These are phyloP conservation scores for Plenodomus lindquistii DNA, from an alignment of 2,329 filamentous ascomycete genomes.

Conservation along the genomic window DNA sequence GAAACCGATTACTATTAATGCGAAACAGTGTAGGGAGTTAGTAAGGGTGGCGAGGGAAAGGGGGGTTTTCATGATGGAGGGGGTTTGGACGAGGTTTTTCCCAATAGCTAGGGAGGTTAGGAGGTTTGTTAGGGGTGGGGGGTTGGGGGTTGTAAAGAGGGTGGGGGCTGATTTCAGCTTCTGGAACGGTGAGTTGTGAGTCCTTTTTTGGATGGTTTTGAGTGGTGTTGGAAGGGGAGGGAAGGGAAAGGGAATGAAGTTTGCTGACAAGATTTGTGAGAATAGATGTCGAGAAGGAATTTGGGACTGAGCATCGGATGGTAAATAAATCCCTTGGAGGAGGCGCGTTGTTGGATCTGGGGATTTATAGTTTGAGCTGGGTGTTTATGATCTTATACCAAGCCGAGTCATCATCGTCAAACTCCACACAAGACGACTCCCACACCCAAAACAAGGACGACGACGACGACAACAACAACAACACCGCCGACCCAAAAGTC, in stretches of 20 bases:
- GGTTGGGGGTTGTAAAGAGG: slow-evolving; percentile 58
- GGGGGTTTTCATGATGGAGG: slow-evolving; percentile 54
- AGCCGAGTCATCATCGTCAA: slow-evolving; percentile 25
- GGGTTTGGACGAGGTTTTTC: slow-evolving; percentile 88
- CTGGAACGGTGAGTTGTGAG: slow-evolving; percentile 46
- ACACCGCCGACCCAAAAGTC: slow-evolving; percentile 68
- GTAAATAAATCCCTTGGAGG: slow-evolving; percentile 81
- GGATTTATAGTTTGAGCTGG: slow-evolving; percentile 87
- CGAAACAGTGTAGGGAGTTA: slow-evolving; percentile 73
- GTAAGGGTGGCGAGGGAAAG: slow-evolving; percentile 71
- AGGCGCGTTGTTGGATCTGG: slow-evolving; percentile 79
- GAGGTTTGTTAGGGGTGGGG: slow-evolving; percentile 60
- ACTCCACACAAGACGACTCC: slow-evolving; percentile 28
- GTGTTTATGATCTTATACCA: slow-evolving; percentile 86
- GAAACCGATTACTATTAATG: slow-evolving; percentile 85
- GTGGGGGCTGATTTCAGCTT: slow-evolving; percentile 62
- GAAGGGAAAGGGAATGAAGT: too few relatives aligned
- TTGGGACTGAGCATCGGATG: slow-evolving; percentile 67
- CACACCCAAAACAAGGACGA: slow-evolving; percentile 56
- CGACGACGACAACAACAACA: too few relatives aligned
- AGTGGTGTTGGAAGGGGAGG: too few relatives aligned
- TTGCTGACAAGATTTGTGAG: too few relatives aligned
- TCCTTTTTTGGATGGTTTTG: slow-evolving; percentile 42
- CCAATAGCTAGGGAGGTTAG: slow-evolving; percentile 75
- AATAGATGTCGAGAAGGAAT: slow-evolving; percentile 53